Evolutionary conservation across 352 stramenopile species (phyloP), one percentile per base, ranked within the genome.

Genomic region (Globisporangium carolinianum): DNA sequence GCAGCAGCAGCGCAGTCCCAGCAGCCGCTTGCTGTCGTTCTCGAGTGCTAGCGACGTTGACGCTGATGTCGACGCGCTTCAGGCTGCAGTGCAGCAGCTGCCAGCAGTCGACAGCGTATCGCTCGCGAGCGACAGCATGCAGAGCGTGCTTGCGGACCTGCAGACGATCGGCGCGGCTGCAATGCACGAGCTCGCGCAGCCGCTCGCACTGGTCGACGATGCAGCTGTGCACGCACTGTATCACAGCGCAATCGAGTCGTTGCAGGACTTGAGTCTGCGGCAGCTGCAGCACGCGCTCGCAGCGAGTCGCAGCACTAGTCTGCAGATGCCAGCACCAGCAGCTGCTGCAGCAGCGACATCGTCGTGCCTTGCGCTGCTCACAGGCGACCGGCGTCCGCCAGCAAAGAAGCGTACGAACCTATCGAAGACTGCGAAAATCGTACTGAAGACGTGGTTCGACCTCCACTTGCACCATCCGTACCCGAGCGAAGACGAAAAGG

Each of bases 391-490:
- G 39, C 61, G 67, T 35, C 24, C 24, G 24, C 24, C 24, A 32
- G 69, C 68, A 7, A 94, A 89, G 69, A 89, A 86, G 55, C 80
- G 84, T 8, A 76, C 80, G 37, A 94, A 83, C 56, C 54, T 94
- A 36, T 87, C 80, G 4, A 90, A 88, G 61, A 66, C 69, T 39
- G 80, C 83, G 9, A 94, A 91, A 65, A 68, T 62, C n/a, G 57
- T 89, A 53, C 75, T 94, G 60, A 75, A 79, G 38, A 60, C 68
- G n/a, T 94, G 84, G 84, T 92, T 92, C 62, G 79, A 92, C 53
- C 76, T 86, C 36, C 85, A 94, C 47, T 56, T 92, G 59, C 84
- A 91, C 57, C 84, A 94, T 54, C 84, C 84, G 54, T 94, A 92
- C 61, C 84, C 84, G 55, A 87, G 80, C 3, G 84, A 94, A 63